phyloP scores from a whole-genome alignment of 2,329 filamentous ascomycete species.

The Ophiostoma novo-ulmi region DNA sequence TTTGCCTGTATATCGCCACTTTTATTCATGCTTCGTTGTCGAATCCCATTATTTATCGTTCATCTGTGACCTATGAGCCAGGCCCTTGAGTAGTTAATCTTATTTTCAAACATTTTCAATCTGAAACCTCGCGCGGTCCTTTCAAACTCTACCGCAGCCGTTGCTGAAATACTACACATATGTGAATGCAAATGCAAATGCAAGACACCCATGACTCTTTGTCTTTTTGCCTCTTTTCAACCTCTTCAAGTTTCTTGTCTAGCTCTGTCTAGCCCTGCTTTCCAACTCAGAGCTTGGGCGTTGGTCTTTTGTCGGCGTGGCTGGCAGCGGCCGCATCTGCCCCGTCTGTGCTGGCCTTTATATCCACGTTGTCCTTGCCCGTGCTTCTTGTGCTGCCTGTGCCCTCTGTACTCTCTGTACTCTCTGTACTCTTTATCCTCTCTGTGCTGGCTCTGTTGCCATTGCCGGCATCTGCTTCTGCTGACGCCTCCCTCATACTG shows the following conservation, averaged over 20 bases:
- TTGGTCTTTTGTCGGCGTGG: slow-evolving; percentile 6
- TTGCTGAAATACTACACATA: slow-evolving; percentile 8
- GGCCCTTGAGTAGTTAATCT: background rate
- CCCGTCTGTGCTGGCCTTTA: background rate
- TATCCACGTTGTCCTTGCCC: too few species aligned
- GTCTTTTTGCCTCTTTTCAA: background rate
- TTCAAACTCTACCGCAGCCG: background rate
- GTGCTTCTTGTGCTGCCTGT: background rate
- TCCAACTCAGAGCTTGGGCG: slow-evolving; percentile 1
- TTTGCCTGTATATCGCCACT: too few species aligned
- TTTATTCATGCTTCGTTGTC: too few species aligned
- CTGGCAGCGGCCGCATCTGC: background rate
- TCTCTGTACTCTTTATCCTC: background rate
- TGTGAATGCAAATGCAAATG: background rate
- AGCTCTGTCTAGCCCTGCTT: background rate
- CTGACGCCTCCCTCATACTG: background rate
- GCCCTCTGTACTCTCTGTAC: too few species aligned
- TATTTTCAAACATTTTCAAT: background rate
- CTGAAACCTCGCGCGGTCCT: background rate
- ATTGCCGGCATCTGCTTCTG: background rate
- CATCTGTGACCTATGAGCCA: too few species aligned
- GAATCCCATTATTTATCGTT: too few species aligned
- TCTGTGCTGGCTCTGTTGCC: background rate
- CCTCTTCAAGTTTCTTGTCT: background rate
- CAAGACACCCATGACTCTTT: background rate